These are phyloP conservation scores for Zoysia japonica DNA, from an alignment of 176 grass and related monocot species.

Conservation along the genomic window DNA sequence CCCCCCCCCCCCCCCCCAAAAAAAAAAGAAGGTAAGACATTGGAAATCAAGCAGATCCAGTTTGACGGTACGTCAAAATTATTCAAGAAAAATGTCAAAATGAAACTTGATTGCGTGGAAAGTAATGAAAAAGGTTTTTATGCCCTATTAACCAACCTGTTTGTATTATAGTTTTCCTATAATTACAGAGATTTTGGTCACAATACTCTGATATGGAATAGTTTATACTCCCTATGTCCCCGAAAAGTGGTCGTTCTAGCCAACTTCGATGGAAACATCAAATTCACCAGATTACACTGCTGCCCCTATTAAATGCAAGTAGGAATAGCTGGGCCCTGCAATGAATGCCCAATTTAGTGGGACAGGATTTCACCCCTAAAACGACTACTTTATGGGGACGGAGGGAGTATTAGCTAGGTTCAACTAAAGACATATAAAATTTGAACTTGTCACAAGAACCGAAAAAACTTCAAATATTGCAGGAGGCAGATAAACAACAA, in stretches of 20 bases:
- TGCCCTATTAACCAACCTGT: neutral
- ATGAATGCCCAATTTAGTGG: too few species aligned
- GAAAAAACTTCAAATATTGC: conserved; percentile 4
- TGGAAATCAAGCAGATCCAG: conserved; percentile 13
- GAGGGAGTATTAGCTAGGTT: conserved; percentile 13
- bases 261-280: too few species aligned
- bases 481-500: conserved; percentile 18
- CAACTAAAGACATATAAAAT: conserved; percentile 15
- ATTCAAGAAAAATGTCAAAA: neutral
- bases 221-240: neutral
- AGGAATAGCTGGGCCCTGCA: too few species aligned
- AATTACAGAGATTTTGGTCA: neutral
- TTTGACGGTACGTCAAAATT: neutral
- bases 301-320: too few species aligned
- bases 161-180: conserved; percentile 19
- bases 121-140: neutral
- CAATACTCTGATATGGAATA: conserved; percentile 8
- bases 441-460: neutral
- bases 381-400: too few species aligned
- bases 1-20: too few species aligned
- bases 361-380: too few species aligned
- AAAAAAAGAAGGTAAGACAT: neutral
- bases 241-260: too few species aligned
- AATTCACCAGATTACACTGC: too few species aligned
- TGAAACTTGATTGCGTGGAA: neutral